Conservation (phyloP, 1,284 basidiomycete genomes). For the Rhodotorula sp. region DNA sequence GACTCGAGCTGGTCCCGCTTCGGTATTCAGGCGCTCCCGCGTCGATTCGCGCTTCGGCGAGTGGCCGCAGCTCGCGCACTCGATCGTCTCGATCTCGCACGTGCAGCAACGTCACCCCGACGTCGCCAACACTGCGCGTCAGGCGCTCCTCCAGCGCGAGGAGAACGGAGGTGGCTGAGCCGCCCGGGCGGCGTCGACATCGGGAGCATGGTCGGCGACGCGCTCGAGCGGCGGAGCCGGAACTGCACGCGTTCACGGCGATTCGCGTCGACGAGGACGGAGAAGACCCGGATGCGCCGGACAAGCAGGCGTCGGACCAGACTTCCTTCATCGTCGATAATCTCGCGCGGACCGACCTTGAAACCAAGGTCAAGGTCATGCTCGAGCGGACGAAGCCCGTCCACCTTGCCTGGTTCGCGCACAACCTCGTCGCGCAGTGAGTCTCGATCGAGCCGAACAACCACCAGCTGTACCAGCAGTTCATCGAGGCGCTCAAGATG, state of each 20-base stretch:
- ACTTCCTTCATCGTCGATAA: conserved; percentile 99
- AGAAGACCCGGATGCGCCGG: conserved; percentile 63
- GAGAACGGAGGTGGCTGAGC: conserved; percentile 34
- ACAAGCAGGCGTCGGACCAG: conserved; percentile 87
- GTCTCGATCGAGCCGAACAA: conserved; percentile 97
- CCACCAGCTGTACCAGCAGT: conserved; percentile 88
- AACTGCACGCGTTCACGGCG: conserved; percentile 62
- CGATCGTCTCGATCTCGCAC: conserved; percentile 81
- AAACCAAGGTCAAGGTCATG: conserved; percentile 80
- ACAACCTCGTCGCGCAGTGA: conserved; percentile 94
- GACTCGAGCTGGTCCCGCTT: conserved; percentile 95
- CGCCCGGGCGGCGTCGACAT: conserved; percentile 6
- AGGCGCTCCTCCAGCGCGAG: conserved; percentile 58
- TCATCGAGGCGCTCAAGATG: conserved; percentile 77
- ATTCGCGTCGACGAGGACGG: conserved; percentile 54
- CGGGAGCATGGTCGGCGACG: conserved; percentile 10
- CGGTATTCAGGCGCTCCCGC: conserved; percentile 82
- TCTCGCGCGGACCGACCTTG: conserved; percentile 89
- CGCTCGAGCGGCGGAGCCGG: conserved; percentile 40
- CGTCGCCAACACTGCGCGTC: conserved; percentile 69
- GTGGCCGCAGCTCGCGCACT: conserved; percentile 91
- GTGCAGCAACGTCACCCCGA: conserved; percentile 84
- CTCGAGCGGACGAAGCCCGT: conserved; percentile 71
- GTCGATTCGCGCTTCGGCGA: conserved; percentile 85
- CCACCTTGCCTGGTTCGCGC: conserved; percentile 92